Conservation (phyloP, 2,329 filamentous ascomycete species). For the Cladosporium cucumerinum region DNA sequence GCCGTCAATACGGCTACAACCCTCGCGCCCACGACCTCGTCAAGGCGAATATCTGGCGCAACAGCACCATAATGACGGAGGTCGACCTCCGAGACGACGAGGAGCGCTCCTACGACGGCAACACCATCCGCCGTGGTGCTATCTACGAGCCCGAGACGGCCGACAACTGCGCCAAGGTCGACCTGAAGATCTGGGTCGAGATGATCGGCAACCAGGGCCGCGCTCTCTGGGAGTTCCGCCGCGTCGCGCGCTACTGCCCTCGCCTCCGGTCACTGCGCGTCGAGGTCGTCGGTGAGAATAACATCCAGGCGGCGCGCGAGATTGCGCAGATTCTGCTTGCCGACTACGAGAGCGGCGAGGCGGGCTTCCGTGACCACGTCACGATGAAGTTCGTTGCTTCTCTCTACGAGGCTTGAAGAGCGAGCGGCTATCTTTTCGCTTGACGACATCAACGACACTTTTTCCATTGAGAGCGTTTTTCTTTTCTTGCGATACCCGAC, state of each 20-base stretch:
- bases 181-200: background rate
- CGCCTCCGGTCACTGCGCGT: background rate
- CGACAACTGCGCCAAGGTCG: background rate
- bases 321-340: background rate
- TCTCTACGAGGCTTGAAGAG: background rate
- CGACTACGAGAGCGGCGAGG: background rate
- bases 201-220: background rate
- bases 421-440: background rate
- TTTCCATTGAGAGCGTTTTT: background rate
- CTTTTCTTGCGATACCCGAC: background rate
- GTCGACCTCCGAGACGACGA: constrained; percentile 11
- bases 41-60: background rate
- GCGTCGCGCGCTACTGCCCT: background rate
- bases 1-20: constrained; percentile 8
- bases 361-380: background rate
- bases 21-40: constrained; percentile 1
- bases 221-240: background rate
- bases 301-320: background rate
- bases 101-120: background rate
- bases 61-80: constrained; percentile 3
- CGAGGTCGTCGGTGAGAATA: constrained; percentile 2
- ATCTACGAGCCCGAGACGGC: background rate
- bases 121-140: background rate
- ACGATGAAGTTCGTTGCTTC: background rate
- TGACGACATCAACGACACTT: background rate